phyloP scores from a whole-genome alignment of 208 protist species.

The Borovskyia barvae region DNA sequence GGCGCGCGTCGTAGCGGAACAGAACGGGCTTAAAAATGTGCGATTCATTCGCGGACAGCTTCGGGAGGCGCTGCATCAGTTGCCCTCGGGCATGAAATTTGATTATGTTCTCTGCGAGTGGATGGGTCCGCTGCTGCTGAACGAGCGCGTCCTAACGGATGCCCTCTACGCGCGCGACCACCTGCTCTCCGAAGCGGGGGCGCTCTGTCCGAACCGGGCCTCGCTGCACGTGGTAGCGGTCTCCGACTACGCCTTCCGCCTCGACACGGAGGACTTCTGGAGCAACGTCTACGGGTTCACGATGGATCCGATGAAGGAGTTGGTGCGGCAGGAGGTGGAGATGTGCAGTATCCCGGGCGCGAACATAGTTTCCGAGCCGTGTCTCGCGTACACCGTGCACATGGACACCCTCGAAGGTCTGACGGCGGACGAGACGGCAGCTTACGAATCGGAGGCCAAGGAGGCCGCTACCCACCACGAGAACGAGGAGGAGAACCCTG shows the following conservation, averaged over 20 bases:
- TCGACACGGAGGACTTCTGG: conserved; percentile 90
- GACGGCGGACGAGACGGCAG: conserved; percentile 33
- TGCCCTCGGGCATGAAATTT: conserved; percentile 70
- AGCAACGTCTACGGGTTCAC: conserved; percentile 92
- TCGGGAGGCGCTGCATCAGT: conserved; percentile 50
- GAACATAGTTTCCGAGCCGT: conserved; percentile 76
- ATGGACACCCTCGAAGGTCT: conserved; percentile 42
- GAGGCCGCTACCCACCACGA: conserved; percentile 18
- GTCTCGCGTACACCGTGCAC: conserved; percentile 58
- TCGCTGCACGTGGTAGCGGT: conserved; percentile 85
- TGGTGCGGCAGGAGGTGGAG: conserved; percentile 80
- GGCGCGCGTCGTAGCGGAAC: conserved; percentile 66
- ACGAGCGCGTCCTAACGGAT: conserved; percentile 75
- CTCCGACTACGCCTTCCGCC: conserved; percentile 81
- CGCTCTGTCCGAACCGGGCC: conserved; percentile 78
- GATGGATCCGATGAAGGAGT: conserved; percentile 90
- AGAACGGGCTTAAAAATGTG: conserved; percentile 82
- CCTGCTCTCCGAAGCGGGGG: conserved; percentile 57
- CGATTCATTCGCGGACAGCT: conserved; percentile 77
- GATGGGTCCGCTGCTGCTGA: conserved; percentile 85
- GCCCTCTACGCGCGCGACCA: conserved; percentile 80
- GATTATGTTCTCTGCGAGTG: conserved; percentile 91
- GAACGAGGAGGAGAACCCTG: conserved; percentile 46
- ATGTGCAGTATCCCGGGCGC: conserved; percentile 65
- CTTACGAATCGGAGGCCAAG: conserved; percentile 34